Percentiles rank a stretch among this genome's conserved stretches.
Conservation (phyloP, 1,139 yeast genomes). For the Lizanozyma gosingica region DNA sequence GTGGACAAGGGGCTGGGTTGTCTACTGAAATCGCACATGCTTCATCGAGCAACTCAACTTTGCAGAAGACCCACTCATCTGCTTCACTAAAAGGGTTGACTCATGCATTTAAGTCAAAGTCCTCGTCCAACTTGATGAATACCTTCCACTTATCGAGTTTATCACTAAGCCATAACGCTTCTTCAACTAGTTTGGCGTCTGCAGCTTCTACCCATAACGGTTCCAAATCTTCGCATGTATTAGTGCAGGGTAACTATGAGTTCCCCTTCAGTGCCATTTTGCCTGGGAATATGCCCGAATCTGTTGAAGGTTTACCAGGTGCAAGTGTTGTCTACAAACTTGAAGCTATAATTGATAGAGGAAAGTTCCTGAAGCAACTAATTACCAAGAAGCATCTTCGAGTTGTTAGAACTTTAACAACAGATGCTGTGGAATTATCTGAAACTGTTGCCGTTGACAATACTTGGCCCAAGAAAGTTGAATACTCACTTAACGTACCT, state of each 20-base stretch:
- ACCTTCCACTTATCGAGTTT: conserved; percentile 2
- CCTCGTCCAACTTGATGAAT: conserved; percentile 18
- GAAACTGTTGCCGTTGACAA: conserved; percentile 94
- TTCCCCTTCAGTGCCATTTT: conserved; percentile 80
- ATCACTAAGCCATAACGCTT: conserved; percentile 2
- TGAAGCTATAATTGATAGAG: conserved; percentile 76
- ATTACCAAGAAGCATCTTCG: conserved; percentile 66
- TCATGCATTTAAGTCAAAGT: conserved; percentile 22
- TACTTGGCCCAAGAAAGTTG: conserved; percentile 93
- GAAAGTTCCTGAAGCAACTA: conserved; percentile 62
- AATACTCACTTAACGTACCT: conserved; percentile 81
- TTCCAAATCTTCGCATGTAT: conserved; percentile 15
- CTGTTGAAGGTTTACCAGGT: conserved; percentile 85
- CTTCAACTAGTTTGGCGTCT: conserved; percentile 1
- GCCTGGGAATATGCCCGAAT: conserved; percentile 82
- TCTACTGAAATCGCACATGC: conserved; percentile 1
- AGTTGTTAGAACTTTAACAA: conserved; percentile 79
- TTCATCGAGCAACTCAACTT: conserved; percentile 4
- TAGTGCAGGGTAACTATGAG: conserved; percentile 76
- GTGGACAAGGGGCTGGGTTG: neutral
- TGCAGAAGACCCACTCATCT: conserved; percentile 16
- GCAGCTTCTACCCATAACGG: conserved; percentile 1
- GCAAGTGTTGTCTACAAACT: conserved; percentile 72
- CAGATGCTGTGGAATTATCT: conserved; percentile 80
- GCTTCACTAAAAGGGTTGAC: conserved; percentile 28